Evolutionary conservation across 176 grass and related monocot genomes (phyloP).

Genomic region (Bromus sterilis): DNA sequence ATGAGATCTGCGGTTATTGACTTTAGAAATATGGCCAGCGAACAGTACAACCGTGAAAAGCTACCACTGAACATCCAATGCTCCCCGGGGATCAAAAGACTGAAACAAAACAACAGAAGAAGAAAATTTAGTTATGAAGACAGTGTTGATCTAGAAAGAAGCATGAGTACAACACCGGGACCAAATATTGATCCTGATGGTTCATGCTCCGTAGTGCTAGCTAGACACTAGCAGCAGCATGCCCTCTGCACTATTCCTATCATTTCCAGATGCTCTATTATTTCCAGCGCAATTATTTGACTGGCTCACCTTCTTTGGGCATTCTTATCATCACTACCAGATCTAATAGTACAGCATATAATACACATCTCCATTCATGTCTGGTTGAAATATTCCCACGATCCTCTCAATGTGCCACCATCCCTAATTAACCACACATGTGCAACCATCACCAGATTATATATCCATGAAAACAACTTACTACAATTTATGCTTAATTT

Average conservation of each 20-base stretch:
- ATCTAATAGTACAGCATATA: not conserved
- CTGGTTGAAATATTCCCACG: not conserved
- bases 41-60: too few species aligned
- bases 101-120: not conserved
- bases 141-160: not conserved
- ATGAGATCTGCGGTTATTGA: not conserved
- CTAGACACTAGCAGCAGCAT: not conserved
- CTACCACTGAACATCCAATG: too few species aligned
- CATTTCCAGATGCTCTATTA: not conserved
- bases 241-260: not conserved
- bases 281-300: conserved; percentile 34
- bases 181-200: not conserved
- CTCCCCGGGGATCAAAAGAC: not conserved
- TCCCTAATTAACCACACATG: conserved; percentile 7
- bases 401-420: not conserved
- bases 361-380: not conserved
- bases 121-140: not conserved
- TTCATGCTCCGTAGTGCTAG: not conserved
- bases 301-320: not conserved
- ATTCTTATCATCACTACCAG: not conserved
- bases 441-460: not conserved
- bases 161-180: not conserved
- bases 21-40: not conserved
- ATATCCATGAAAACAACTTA: not conserved
- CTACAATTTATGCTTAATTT: not conserved